A percentile compares a stretch with the other conserved stretches of the same genome.
These are phyloP conservation scores for Ceratocystis albifundus DNA, from an alignment of 2,329 filamentous ascomycete species.

Conservation along the genomic window DNA sequence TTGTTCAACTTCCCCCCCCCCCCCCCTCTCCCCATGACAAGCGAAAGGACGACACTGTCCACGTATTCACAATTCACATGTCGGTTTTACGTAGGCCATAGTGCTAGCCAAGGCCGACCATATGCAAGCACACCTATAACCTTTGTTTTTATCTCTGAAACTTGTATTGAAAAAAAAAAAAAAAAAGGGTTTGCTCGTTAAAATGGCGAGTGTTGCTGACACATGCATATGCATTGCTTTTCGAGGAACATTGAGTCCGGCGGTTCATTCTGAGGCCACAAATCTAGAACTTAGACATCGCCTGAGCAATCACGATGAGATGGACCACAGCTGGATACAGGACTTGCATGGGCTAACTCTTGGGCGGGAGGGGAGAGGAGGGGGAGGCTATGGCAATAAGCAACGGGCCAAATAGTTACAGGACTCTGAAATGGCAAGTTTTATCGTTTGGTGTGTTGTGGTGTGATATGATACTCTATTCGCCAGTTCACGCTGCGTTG, in stretches of 20 bases:
- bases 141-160: background rate
- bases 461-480: background rate
- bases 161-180: no score
- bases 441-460: background rate
- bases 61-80: background rate
- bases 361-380: background rate
- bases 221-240: background rate
- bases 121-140: background rate
- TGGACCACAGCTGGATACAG: background rate
- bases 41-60: conserved; percentile 2
- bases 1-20: background rate
- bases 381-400: background rate
- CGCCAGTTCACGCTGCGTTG: background rate
- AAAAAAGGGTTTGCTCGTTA: background rate
- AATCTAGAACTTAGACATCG: background rate
- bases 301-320: background rate
- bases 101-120: background rate
- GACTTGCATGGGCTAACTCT: background rate
- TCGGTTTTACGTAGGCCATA: background rate
- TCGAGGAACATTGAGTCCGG: background rate
- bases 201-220: background rate
- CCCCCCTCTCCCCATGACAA: background rate
- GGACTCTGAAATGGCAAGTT: background rate
- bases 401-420: background rate
- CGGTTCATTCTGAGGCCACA: conserved; percentile 3